These are phyloP conservation scores for Elongisporangium anandrum DNA, from an alignment of 352 stramenopile genomes.

Conservation along the genomic window DNA sequence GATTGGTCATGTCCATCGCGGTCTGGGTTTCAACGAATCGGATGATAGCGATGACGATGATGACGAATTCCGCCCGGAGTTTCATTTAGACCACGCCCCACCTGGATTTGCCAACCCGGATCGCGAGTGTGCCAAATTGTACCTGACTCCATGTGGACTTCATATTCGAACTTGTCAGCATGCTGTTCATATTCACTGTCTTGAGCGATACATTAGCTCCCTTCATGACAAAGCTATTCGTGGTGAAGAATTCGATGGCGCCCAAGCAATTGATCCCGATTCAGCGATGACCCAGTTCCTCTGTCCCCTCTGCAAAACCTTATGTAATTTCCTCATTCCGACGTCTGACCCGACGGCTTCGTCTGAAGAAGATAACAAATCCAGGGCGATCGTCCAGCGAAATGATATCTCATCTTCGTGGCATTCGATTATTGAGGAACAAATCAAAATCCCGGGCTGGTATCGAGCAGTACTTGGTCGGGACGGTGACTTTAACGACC, in stretches of 20 bases:
- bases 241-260: constrained; percentile 85
- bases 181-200: constrained; percentile 81
- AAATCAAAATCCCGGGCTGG: constrained; percentile 62
- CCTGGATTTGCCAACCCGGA: constrained; percentile 37
- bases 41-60: constrained; percentile 50
- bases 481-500: constrained; percentile 43
- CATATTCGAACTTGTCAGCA: constrained; percentile 86
- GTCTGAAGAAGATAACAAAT: background rate
- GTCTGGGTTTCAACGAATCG: constrained; percentile 33
- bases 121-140: constrained; percentile 59
- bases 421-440: constrained; percentile 56
- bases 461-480: constrained; percentile 66
- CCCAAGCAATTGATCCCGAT: constrained; percentile 85
- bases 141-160: constrained; percentile 72
- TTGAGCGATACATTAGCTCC: constrained; percentile 83
- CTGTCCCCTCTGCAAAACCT: constrained; percentile 90
- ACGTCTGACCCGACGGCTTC: constrained; percentile 46
- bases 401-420: constrained; percentile 25
- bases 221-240: constrained; percentile 85
- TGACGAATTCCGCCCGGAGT: constrained; percentile 28
- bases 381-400: background rate
- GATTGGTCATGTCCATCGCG: background rate
- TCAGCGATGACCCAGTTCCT: constrained; percentile 90
- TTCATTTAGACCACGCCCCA: constrained; percentile 33
- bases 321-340: constrained; percentile 90